These are phyloP conservation scores for Henckelia pumila DNA, from an alignment of 257 asterid species.

Conservation along the genomic window DNA sequence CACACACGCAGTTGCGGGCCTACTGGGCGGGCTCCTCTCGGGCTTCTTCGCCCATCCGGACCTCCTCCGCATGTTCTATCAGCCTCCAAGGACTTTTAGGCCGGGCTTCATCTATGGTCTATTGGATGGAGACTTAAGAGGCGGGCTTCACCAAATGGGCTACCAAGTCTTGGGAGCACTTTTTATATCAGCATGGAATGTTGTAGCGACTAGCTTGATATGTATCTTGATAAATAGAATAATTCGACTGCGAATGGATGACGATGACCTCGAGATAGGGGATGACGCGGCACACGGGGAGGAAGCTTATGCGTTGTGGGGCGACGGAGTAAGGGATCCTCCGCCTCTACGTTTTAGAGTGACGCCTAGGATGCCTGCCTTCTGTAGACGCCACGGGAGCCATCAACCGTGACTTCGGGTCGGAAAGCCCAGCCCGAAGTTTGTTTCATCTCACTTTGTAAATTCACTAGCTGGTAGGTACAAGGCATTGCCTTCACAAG, in stretches of 20 bases:
- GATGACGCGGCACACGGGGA: slow-evolving; percentile 62
- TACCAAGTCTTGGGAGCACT: slow-evolving; percentile 46
- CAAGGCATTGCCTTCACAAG: too few species aligned
- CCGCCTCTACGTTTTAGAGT: slow-evolving; percentile 50
- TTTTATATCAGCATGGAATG: slow-evolving; percentile 51
- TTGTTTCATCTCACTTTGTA: too few species aligned
- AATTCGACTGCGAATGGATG: slow-evolving; percentile 45
- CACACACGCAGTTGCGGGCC: slow-evolving; percentile 70
- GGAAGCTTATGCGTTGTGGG: slow-evolving; percentile 61
- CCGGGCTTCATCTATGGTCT: slow-evolving; percentile 54
- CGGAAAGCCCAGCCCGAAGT: too few species aligned
- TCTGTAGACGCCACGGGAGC: slow-evolving; percentile 34
- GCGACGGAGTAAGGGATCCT: slow-evolving; percentile 48
- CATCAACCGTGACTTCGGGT: too few species aligned
- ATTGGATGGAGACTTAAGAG: slow-evolving; percentile 18
- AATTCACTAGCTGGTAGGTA: too few species aligned
- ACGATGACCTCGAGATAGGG: slow-evolving; percentile 54
- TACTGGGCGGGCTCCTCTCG: slow-evolving; percentile 58
- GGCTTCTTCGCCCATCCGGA: slow-evolving; percentile 64
- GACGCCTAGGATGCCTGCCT: slow-evolving; percentile 55
- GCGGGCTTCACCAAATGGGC: slow-evolving; percentile 46
- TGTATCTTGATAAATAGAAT: slow-evolving; percentile 40
- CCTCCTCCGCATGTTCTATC: slow-evolving; percentile 34
- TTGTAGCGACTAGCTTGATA: slow-evolving; percentile 45
- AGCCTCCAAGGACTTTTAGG: slow-evolving; percentile 2